Evolutionary conservation across 371 early-diverging fungal genomes (phyloP), one percentile per base, ranked within the genome.

Genomic region (Vairimorpha apis): DNA sequence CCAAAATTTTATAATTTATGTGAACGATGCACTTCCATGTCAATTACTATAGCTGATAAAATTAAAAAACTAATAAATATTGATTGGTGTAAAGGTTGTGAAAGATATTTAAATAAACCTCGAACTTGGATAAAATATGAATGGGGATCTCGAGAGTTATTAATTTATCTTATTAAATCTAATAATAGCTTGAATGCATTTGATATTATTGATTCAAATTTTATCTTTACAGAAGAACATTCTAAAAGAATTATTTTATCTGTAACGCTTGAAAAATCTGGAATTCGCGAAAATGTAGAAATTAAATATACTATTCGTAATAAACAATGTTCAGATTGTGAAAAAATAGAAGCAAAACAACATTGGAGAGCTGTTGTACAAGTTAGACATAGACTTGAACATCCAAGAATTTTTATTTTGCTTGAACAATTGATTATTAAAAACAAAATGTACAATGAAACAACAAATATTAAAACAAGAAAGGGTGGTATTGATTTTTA

Each of bases 181-280:
- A 76, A 77, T 30, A 75, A 68, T 16, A 71, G 77, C 12, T 29
- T 82, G 16, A 86, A 94, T 53, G 89, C 88, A 74, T 91, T 95
- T 21, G 87, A 94, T 25, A 85, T 99, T 67, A 87, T 94, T 35
- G 97, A 97, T 80, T 94, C 97, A 2, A 90, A 91, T 33, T 99
- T 99, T 78, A 88, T 94, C 47, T 95, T 94, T 91, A 96, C 98
- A 0, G 97, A 97, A 82, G 95, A 95, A 38, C 95, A 97, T 84
- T 89, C 91, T 67, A 85, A 89, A 83, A 85, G 92, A 76, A 86
- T 99, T 84, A 92, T 91, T 82, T 89, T 96, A 73, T 92, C 93
- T 84, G 83, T 99, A 81, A 70, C 33, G 2, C 21, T 81, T 10
- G 37, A 51, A 53, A 21, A 66, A 4, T 45, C 41, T 66, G 72